Conservation (phyloP, 768 basidiomycete species). For the Mycena latifolia region DNA sequence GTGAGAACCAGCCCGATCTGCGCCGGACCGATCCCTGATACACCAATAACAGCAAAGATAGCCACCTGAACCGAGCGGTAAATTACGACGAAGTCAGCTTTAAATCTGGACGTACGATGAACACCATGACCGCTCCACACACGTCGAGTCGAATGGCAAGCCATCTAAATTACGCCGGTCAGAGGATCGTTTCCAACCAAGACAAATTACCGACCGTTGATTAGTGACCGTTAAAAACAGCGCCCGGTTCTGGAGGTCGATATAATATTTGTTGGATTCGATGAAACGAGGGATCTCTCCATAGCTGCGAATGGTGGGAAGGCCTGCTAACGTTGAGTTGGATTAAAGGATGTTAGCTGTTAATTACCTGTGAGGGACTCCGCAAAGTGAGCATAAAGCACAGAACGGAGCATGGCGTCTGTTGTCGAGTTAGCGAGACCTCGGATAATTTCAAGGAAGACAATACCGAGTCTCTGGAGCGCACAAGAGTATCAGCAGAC, state of each 20-base stretch:
- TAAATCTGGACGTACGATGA: slow-evolving; percentile 54
- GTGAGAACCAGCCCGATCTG: slow-evolving; percentile 81
- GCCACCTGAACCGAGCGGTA: slow-evolving; percentile 65
- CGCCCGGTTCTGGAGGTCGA: slow-evolving; percentile 83
- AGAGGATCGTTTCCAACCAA: slow-evolving; percentile 5
- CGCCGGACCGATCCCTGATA: slow-evolving; percentile 70
- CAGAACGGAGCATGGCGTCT: slow-evolving; percentile 81
- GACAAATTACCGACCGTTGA: slow-evolving; percentile 59
- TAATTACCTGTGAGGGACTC: slow-evolving; percentile 74
- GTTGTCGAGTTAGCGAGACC: not conserved
- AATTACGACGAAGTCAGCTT: not conserved
- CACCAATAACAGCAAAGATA: slow-evolving; percentile 69
- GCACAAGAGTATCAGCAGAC: slow-evolving; percentile 1
- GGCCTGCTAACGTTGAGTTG: slow-evolving; percentile 46
- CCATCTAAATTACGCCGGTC: slow-evolving; percentile 57
- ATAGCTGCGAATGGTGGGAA: slow-evolving; percentile 81
- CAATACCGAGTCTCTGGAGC: slow-evolving; percentile 46
- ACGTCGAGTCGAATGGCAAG: slow-evolving; percentile 79
- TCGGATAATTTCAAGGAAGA: not conserved
- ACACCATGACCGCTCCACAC: slow-evolving; percentile 70
- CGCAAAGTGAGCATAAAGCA: slow-evolving; percentile 83
- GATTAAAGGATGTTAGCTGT: not conserved
- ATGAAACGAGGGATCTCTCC: slow-evolving; percentile 74
- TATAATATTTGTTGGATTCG: slow-evolving; percentile 70
- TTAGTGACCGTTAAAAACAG: slow-evolving; percentile 75